Evolutionary conservation across 2,329 filamentous ascomycete species (phyloP), one percentile per base, ranked within the genome.

Genomic region (Ceratocystis albifundus): DNA sequence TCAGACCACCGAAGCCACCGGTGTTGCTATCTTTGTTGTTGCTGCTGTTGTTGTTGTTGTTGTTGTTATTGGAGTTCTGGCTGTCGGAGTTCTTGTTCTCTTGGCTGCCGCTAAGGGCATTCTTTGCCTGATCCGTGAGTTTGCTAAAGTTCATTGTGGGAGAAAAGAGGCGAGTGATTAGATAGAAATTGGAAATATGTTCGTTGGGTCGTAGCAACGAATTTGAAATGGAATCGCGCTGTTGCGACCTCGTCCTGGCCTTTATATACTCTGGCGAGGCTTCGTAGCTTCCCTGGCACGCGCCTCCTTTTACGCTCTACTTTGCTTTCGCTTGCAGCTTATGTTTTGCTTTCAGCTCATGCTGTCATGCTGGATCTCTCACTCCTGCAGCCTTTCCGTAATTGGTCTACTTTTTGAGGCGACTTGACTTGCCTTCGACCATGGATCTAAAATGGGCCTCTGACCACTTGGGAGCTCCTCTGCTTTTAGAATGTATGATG

Each of bases 1-100:
- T 81, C 70, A 91, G 74, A 68, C 85, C 84, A 68, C 82, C 78
- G 46, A 75, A 74, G 69, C 74, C 73, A 69, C 76, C 77, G 70
- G 76, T 74, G 69, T 77, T 71, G 70, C 79, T 76, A 71, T 62
- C 66, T 66, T 70, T 65, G 57, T 68, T 69, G 59, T 44, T 66
- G 62, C n/a, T n/a, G n/a, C n/a, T n/a, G n/a, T n/a, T n/a, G n/a
- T n/a, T n/a, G n/a, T n/a, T n/a, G n/a, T n/a, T n/a, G 64, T 28
- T 70, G 59, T 44, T 66, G 62, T 53, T 69, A 50, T 62, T 68
- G 65, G 79, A 77, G 71, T 63, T 66, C 67, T 70, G 67, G 63
- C 15, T 69, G 50, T 36, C 68, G 66, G 41, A 66, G 64, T 61
- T 68, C 57, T 62, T 68, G 65, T 63, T 59, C 32, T 45, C 25